These are phyloP conservation scores for Melaleuca quinquenervia DNA, from an alignment of 345 rosid species.

Conservation along the genomic window DNA sequence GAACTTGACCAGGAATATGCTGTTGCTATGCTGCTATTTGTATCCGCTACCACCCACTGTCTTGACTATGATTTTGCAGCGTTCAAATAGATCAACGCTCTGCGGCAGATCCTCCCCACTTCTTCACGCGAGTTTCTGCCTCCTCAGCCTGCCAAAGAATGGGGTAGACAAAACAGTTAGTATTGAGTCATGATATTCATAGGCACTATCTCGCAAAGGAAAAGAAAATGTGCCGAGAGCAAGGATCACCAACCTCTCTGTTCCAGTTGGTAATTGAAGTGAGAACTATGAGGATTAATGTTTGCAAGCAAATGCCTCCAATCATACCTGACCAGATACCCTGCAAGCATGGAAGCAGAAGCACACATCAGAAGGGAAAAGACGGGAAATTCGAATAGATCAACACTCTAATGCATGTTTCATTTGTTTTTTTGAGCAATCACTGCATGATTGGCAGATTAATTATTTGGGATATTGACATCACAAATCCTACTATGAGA, in stretches of 20 bases:
- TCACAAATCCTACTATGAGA: neutral
- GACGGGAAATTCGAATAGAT: neutral
- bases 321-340: constrained; percentile 98
- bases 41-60: neutral
- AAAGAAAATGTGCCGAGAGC: neutral
- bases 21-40: neutral
- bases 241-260: constrained; percentile 39
- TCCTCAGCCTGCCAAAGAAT: constrained; percentile 40
- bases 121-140: constrained; percentile 61
- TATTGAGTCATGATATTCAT: neutral
- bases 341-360: constrained; percentile 20
- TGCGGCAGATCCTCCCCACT: constrained; percentile 64
- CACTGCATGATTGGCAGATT: neutral
- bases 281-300: constrained; percentile 46
- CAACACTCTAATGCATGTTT: neutral
- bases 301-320: constrained; percentile 71
- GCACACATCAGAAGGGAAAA: neutral
- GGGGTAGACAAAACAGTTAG: neutral
- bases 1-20: neutral
- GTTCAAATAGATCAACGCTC: constrained; percentile 6
- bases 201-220: neutral
- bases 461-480: neutral
- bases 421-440: neutral
- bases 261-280: constrained; percentile 69
- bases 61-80: neutral